Evolutionary conservation across 768 basidiomycete genomes (phyloP).

Genomic region (Sarcomyxa edulis): DNA sequence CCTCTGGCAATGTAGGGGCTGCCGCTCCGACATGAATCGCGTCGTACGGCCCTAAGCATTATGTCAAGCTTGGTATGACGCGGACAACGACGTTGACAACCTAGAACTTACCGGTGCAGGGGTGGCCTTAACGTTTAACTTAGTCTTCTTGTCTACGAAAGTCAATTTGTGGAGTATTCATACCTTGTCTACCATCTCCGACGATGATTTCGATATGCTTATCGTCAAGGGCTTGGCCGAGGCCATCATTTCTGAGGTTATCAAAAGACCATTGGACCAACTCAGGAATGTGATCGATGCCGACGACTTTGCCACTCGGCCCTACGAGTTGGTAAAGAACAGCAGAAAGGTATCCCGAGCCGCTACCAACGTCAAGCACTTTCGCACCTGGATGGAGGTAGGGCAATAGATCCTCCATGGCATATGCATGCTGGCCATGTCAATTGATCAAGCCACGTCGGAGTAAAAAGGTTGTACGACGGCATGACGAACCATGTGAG

Average conservation of each 20-base stretch:
- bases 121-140: too few relatives aligned
- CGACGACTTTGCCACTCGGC: constrained; percentile 61
- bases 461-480: too few relatives aligned
- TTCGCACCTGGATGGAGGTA: constrained; percentile 64
- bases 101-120: too few relatives aligned
- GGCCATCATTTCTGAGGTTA: constrained; percentile 67
- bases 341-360: constrained; percentile 82
- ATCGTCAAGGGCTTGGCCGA: constrained; percentile 45
- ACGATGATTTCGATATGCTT: constrained; percentile 56
- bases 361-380: constrained; percentile 88
- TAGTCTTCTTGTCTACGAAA: too few relatives aligned
- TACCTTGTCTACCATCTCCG: constrained; percentile 80
- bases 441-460: too few relatives aligned
- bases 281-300: constrained; percentile 86
- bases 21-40: constrained; percentile 96
- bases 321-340: constrained; percentile 73
- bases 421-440: constrained; percentile 90
- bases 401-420: constrained; percentile 70
- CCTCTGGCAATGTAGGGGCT: constrained; percentile 63
- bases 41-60: constrained; percentile 67
- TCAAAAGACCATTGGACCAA: constrained; percentile 64
- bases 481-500: constrained; percentile 75
- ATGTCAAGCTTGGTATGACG: too few relatives aligned
- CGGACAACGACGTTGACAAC: too few relatives aligned
- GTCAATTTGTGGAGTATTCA: too few relatives aligned